These are phyloP conservation scores for Shiraia bambusicola DNA, from an alignment of 2,329 filamentous ascomycete genomes.

Conservation along the genomic window DNA sequence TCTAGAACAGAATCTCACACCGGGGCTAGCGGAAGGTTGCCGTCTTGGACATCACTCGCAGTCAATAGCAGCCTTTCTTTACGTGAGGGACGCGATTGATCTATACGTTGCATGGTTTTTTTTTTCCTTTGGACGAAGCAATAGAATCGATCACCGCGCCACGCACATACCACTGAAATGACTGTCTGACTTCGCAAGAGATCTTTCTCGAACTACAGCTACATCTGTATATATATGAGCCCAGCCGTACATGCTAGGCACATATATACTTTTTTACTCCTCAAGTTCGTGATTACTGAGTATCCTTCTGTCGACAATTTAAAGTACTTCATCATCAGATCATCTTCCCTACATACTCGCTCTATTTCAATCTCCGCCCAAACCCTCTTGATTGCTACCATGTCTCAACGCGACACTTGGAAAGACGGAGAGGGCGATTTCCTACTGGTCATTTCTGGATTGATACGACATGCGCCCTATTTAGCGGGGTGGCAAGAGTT, in stretches of 20 bases:
- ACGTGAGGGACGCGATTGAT: no score
- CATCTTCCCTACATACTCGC: background rate
- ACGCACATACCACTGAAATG: no score
- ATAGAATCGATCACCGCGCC: no score
- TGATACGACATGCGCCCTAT: slow-evolving; percentile 28
- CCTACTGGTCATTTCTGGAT: slow-evolving; percentile 33
- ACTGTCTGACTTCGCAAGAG: background rate
- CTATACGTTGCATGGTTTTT: no score
- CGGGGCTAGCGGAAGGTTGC: no score
- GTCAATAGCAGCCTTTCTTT: no score
- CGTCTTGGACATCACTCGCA: no score
- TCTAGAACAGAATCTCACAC: no score
- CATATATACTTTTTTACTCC: background rate
- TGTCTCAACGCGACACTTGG: slow-evolving; percentile 15
- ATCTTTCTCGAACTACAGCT: background rate
- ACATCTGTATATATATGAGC: slow-evolving; percentile 1
- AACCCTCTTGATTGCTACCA: background rate
- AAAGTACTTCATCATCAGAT: no score
- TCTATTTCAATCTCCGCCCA: background rate
- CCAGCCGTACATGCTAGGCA: background rate
- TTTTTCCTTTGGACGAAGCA: no score
- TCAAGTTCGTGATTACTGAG: no score
- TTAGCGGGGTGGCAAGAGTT: slow-evolving; percentile 40
- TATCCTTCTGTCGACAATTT: no score
- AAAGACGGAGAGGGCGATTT: slow-evolving; percentile 31